These are phyloP conservation scores for Fusarium neocosmosporiellum DNA, from an alignment of 2,329 filamentous ascomycete species.

Conservation along the genomic window DNA sequence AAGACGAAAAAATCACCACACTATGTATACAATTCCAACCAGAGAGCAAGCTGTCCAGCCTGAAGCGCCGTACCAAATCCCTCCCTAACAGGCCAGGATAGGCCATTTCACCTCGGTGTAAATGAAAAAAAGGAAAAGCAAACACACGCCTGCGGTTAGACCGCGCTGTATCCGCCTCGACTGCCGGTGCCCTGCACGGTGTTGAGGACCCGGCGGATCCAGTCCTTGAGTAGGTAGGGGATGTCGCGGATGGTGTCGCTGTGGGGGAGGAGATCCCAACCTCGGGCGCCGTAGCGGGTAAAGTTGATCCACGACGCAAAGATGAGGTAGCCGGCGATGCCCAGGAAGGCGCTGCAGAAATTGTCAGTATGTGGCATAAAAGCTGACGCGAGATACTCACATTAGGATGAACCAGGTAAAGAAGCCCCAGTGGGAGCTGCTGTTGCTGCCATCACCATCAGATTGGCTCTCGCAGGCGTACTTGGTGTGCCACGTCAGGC, in stretches of 20 bases:
- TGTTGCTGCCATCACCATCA: constrained; percentile 55
- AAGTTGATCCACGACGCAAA: constrained; percentile 99
- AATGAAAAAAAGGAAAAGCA: constrained; percentile 5
- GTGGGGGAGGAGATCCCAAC: constrained; percentile 95
- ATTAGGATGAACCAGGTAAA: constrained; percentile 97
- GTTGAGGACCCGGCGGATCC: constrained; percentile 80
- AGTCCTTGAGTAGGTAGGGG: constrained; percentile 93
- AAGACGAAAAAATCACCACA: constrained; percentile 4
- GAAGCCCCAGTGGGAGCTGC: constrained; percentile 82
- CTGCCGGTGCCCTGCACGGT: constrained; percentile 86
- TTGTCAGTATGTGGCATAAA: constrained; percentile 31
- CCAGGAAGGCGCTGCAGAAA: constrained; percentile 80
- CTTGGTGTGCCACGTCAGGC: constrained; percentile 87
- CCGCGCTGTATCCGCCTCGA: constrained; percentile 93
- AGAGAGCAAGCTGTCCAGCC: constrained; percentile 39
- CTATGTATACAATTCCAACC: constrained; percentile 43
- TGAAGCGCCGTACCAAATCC: constrained; percentile 37
- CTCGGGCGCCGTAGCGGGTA: constrained; percentile 92
- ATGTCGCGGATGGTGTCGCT: constrained; percentile 92
- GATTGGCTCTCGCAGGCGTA: constrained; percentile 78
- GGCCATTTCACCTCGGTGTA: background rate
- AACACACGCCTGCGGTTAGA: constrained; percentile 62
- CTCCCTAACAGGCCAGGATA: background rate
- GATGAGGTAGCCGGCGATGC: constrained; percentile 89
- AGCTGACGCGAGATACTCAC: constrained; percentile 64